Conservation (phyloP, 768 basidiomycete genomes). For the Mycena rebaudengoi region DNA sequence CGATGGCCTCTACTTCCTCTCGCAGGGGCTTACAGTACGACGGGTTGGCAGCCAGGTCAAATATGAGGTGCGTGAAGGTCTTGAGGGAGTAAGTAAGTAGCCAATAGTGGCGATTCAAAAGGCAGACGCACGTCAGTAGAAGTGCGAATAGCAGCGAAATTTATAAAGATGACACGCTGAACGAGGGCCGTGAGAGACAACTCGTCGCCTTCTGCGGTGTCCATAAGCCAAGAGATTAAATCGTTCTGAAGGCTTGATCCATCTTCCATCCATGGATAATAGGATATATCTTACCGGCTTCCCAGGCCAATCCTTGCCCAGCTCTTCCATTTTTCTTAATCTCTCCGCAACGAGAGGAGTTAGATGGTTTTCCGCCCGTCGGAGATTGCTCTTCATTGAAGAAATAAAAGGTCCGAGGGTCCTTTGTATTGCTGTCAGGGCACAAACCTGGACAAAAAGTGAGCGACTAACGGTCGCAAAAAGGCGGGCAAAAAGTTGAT, state of each 20-base stretch:
- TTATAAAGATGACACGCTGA: constrained; percentile 37
- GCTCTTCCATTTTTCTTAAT: constrained; percentile 24
- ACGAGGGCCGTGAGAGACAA: constrained; percentile 31
- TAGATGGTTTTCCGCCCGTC: constrained; percentile 24
- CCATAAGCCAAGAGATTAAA: constrained; percentile 48
- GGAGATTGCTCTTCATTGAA: constrained; percentile 23
- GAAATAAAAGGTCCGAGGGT: constrained; percentile 21
- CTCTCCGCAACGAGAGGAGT: constrained; percentile 27
- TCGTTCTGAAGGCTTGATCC: constrained; percentile 50
- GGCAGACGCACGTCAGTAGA: constrained; percentile 32
- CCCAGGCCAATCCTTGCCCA: constrained; percentile 32
- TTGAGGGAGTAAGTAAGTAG: background rate
- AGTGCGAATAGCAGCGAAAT: constrained; percentile 46
- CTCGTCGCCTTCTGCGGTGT: constrained; percentile 36
- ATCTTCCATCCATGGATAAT: background rate
- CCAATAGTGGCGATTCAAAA: background rate
- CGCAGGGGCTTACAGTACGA: constrained; percentile 36
- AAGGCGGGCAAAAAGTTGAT: constrained; percentile 37
- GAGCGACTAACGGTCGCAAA: constrained; percentile 38
- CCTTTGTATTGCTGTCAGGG: too few species aligned
- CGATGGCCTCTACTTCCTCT: constrained; percentile 42
- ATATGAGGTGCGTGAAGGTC: constrained; percentile 36
- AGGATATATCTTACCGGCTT: constrained; percentile 14
- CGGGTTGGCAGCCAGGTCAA: constrained; percentile 34
- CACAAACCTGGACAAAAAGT: too few species aligned